Evolutionary conservation across 208 protist species (phyloP).

Genomic region (Herpetomonas samuelpessoai): DNA sequence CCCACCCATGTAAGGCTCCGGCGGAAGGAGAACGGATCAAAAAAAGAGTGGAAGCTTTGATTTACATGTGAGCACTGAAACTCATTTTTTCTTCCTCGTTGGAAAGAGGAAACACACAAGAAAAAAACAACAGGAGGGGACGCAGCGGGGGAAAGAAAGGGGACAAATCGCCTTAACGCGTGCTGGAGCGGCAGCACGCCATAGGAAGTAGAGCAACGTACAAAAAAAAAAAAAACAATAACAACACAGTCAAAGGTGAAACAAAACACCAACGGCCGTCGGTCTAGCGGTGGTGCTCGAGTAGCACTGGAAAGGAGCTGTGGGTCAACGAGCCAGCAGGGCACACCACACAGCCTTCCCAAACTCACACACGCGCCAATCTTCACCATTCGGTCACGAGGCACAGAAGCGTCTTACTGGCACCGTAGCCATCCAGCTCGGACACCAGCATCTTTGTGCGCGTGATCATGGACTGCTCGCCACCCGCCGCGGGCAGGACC

Average conservation of each 20-base stretch:
- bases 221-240: constrained; percentile 9
- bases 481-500: neutral
- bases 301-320: neutral
- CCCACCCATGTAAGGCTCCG: too few relatives aligned
- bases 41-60: too few relatives aligned
- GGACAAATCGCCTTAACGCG: too few relatives aligned
- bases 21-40: too few relatives aligned
- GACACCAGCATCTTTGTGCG: neutral
- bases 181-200: too few relatives aligned
- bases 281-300: neutral
- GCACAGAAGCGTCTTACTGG: neutral
- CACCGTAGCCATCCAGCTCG: neutral
- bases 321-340: neutral
- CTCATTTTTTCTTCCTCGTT: too few relatives aligned
- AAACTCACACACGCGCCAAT: neutral
- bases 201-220: constrained; percentile 9
- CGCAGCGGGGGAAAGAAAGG: too few relatives aligned
- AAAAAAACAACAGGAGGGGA: too few relatives aligned
- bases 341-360: neutral
- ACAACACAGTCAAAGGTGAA: neutral
- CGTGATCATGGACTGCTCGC: neutral
- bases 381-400: neutral
- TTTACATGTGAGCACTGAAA: too few relatives aligned
- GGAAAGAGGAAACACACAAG: too few relatives aligned
- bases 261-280: constrained; percentile 8